Conservation (phyloP, 2,329 filamentous ascomycete species). For the Phoma sp. region DNA sequence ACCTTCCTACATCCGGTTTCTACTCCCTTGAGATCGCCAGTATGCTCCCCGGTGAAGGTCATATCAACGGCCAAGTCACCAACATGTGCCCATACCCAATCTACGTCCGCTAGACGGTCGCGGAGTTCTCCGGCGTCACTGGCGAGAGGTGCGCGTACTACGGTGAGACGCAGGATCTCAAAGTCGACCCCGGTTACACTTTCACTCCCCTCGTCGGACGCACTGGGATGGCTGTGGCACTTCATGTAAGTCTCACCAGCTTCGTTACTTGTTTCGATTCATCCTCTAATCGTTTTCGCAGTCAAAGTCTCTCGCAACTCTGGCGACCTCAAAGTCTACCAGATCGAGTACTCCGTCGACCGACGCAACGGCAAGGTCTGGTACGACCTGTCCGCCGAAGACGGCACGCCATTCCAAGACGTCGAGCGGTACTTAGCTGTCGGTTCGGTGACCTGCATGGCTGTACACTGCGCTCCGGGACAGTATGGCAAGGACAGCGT, state of each 20-base stretch:
- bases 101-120: conserved; percentile 7
- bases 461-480: neutral
- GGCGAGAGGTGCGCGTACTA: neutral
- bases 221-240: conserved; percentile 5
- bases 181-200: neutral
- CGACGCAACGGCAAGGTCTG: conserved; percentile 2
- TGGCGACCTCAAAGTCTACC: neutral
- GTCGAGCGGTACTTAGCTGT: neutral
- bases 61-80: neutral
- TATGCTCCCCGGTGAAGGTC: neutral
- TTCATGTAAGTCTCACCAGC: neutral
- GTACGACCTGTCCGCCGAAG: conserved; percentile 8
- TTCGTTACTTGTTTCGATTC: too few relatives aligned
- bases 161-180: neutral
- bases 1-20: neutral
- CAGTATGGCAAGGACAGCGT: neutral
- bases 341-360: conserved; percentile 12
- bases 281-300: neutral
- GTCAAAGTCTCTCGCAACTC: conserved; percentile 7
- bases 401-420: conserved; percentile 6
- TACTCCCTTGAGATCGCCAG: neutral
- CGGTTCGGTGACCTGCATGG: neutral
- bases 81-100: conserved; percentile 4
- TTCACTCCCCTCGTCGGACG: neutral
- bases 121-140: neutral